Evolutionary conservation across 345 rosid species (phyloP), one percentile per base, ranked within the genome.

Genomic region (Brassica cretica): DNA sequence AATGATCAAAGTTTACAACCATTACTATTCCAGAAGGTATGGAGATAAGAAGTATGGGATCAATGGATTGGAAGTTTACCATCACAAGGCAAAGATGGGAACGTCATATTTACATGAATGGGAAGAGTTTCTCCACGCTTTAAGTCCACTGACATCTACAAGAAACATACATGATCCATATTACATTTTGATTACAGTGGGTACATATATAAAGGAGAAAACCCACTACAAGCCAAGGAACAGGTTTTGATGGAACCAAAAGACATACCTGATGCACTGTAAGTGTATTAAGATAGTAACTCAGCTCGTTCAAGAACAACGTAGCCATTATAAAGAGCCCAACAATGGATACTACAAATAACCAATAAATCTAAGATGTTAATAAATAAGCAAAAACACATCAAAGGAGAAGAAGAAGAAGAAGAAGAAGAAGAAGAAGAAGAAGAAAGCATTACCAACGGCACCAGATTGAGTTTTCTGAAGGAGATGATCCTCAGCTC

Each of bases 381-480:
- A 39, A 0, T 21, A 81, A 32, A 81, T 46, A 44, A 33, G 33
- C 16, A 62, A 53, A 33, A 4, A 59, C 33, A 14, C 0, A 80
- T 51, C 1, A 69, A 64, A 56, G 2, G 2, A 8, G 27, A n/a
- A 6, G 60, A 8, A 27, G 53, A 49, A 12, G 53, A 5, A 46
- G 14, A 41, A 41, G 9, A 46, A 14, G 39, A 35, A 46, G 29
- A 27, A 27, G 53, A 49, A 12, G 53, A 5, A 46, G 14, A 41
- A 41, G 9, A 46, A 14, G 39, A 35, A 46, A 12, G 24, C 53
- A 32, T 62, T 73, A 94, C 99, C 99, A 8, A 93, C 76, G 19
- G 98, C 99, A 12, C 99, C 99, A 16, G 98, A 89, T 82, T 86
- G 97, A 2, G 99, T 96, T 79, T 93, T 91, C 83, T 84, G 98